These are phyloP conservation scores for Dendrobium officinale DNA, from an alignment of 106 monocot species.

Conservation along the genomic window DNA sequence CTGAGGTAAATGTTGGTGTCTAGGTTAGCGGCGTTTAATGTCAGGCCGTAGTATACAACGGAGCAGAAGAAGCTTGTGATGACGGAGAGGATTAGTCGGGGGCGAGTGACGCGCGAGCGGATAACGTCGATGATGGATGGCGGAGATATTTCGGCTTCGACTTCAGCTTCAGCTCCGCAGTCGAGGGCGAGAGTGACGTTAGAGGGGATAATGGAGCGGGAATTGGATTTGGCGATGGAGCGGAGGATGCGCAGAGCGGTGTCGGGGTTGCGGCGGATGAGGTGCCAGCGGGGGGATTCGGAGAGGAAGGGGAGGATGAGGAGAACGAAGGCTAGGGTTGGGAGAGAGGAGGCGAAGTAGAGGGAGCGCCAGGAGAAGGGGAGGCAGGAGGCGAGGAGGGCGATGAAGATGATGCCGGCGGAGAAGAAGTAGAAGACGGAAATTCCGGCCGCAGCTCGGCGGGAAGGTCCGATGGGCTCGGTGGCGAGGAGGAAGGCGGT, in stretches of 20 bases:
- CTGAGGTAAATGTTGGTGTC: slow-evolving; percentile 53
- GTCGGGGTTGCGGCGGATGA: slow-evolving; percentile 32
- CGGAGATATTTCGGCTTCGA: slow-evolving; percentile 1
- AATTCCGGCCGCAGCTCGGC: slow-evolving; percentile 9
- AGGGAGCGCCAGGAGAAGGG: slow-evolving; percentile 12
- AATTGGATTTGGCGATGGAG: slow-evolving; percentile 35
- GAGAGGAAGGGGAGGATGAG: slow-evolving; percentile 55
- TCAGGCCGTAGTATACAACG: slow-evolving; percentile 71
- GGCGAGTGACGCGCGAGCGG: slow-evolving; percentile 31
- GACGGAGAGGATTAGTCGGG: slow-evolving; percentile 38
- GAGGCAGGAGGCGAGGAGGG: slow-evolving; percentile 3
- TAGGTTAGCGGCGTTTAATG: slow-evolving; percentile 71
- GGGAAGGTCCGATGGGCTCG: slow-evolving; percentile 17
- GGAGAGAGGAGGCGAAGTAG: slow-evolving; percentile 30
- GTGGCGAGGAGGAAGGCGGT: slow-evolving; percentile 21
- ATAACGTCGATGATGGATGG: slow-evolving; percentile 45
- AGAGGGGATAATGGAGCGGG: slow-evolving; percentile 17
- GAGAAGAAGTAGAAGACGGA: slow-evolving; percentile 27
- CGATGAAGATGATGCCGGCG: slow-evolving; percentile 6
- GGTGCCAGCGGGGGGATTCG: slow-evolving; percentile 84
- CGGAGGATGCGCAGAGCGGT: slow-evolving; percentile 50
- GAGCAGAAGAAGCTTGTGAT: slow-evolving; percentile 47
- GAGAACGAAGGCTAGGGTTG: slow-evolving; percentile 55
- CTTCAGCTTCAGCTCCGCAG: neutral
- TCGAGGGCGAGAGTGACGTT: neutral